Conservation (phyloP, 371 early-diverging fungal genomes). For the Furculomyces boomerangus region DNA sequence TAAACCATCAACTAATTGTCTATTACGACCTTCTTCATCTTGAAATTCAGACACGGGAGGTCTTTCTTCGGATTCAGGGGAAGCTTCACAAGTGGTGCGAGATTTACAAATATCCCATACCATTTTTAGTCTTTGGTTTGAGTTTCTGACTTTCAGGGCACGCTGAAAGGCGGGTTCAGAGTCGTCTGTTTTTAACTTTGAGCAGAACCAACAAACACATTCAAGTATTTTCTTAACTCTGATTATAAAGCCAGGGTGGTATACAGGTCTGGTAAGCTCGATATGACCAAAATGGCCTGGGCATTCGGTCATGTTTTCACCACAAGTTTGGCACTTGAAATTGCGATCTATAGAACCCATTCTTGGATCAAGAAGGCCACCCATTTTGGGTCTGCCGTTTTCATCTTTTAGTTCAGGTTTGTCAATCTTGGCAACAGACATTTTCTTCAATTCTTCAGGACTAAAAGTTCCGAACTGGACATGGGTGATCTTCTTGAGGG, state of each 20-base stretch:
- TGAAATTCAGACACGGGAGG: constrained; percentile 4
- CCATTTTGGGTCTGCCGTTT: constrained; percentile 74
- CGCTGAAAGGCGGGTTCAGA: constrained; percentile 46
- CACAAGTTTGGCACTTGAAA: constrained; percentile 78
- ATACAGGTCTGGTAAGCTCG: constrained; percentile 89
- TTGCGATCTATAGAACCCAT: constrained; percentile 82
- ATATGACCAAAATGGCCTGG: constrained; percentile 99
- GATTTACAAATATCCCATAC: constrained; percentile 89
- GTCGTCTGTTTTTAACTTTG: constrained; percentile 83
- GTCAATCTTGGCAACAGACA: constrained; percentile 86
- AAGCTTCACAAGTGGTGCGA: constrained; percentile 76
- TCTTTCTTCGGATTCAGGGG: constrained; percentile 28
- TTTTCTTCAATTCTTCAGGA: constrained; percentile 77
- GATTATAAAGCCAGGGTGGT: constrained; percentile 96
- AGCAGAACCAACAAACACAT: constrained; percentile 94
- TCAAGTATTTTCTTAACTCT: constrained; percentile 78
- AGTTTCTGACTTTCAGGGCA: constrained; percentile 51
- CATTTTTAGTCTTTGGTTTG: constrained; percentile 57
- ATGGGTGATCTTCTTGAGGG: constrained; percentile 67
- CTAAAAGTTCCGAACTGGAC: constrained; percentile 94
- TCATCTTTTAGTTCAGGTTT: constrained; percentile 84
- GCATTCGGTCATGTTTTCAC: constrained; percentile 62
- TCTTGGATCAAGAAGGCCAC: constrained; percentile 92
- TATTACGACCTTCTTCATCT: constrained; percentile 20
- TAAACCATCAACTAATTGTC: constrained; percentile 5